phyloP scores from a whole-genome alignment of 257 asterid species.

The Solanum tarapatanum region DNA sequence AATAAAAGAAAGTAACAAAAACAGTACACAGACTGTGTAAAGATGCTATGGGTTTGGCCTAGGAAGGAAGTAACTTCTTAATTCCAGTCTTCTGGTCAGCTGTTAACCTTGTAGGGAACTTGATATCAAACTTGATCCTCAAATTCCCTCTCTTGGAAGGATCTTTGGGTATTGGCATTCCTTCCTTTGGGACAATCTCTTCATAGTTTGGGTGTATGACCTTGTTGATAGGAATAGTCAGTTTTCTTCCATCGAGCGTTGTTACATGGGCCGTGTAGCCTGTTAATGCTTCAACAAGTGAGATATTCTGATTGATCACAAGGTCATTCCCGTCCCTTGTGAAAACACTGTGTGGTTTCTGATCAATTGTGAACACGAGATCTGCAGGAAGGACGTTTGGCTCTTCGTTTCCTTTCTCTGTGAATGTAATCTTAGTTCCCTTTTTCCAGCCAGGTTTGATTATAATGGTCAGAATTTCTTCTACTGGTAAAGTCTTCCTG shows the following conservation, averaged over 20 bases:
- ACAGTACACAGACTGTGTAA: neutral
- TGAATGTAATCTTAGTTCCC: constrained; percentile 94
- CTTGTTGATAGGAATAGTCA: constrained; percentile 41
- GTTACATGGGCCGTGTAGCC: constrained; percentile 58
- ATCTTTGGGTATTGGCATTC: constrained; percentile 85
- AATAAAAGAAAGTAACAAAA: neutral
- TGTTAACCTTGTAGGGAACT: constrained; percentile 63
- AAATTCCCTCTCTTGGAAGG: constrained; percentile 55
- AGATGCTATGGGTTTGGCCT: neutral
- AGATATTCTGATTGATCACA: constrained; percentile 35
- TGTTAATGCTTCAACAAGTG: constrained; percentile 60
- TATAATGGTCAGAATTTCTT: constrained; percentile 61
- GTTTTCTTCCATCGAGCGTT: constrained; percentile 62
- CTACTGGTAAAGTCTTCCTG: constrained; percentile 69
- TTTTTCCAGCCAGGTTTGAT: constrained; percentile 92
- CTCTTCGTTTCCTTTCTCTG: constrained; percentile 79
- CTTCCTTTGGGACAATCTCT: constrained; percentile 70
- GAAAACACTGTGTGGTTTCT: constrained; percentile 65
- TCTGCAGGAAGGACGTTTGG: constrained; percentile 65
- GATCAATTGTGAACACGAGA: constrained; percentile 68
- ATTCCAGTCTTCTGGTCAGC: constrained; percentile 76
- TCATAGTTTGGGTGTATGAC: constrained; percentile 65
- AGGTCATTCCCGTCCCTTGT: constrained; percentile 78
- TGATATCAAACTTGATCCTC: constrained; percentile 67
- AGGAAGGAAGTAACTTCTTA: constrained; percentile 51